phyloP scores from a whole-genome alignment of 2,329 filamentous ascomycete species.

The Fusarium ambrosium region DNA sequence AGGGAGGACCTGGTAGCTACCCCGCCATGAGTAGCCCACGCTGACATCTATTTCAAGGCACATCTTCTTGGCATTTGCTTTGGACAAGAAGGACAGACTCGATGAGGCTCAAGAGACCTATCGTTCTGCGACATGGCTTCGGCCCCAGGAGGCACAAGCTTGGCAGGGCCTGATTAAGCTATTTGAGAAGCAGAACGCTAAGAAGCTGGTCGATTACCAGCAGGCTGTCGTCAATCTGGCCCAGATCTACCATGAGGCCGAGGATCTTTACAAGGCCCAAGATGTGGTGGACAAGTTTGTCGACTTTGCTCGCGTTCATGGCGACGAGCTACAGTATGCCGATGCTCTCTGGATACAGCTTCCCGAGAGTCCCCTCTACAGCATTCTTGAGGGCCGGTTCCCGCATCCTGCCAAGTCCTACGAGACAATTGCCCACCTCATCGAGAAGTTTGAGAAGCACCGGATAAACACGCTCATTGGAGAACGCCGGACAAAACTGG shows the following conservation, averaged over 20 bases:
- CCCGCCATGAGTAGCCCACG: constrained; percentile 19
- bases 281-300: constrained; percentile 84
- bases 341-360: constrained; percentile 82
- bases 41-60: constrained; percentile 62
- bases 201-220: constrained; percentile 81
- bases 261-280: constrained; percentile 74
- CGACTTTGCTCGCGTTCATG: constrained; percentile 78
- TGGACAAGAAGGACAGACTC: constrained; percentile 79
- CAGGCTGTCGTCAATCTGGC: constrained; percentile 80
- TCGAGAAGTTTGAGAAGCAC: constrained; percentile 88
- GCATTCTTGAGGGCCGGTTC: constrained; percentile 85
- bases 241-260: constrained; percentile 77
- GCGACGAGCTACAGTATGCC: constrained; percentile 80
- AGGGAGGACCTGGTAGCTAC: constrained; percentile 45
- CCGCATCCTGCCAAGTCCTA: constrained; percentile 86
- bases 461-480: constrained; percentile 91
- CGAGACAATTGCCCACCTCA: constrained; percentile 83
- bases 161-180: constrained; percentile 92
- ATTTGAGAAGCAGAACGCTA: constrained; percentile 81
- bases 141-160: constrained; percentile 82
- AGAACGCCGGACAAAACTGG: constrained; percentile 87
- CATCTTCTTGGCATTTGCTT: constrained; percentile 88
- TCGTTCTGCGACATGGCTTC: constrained; percentile 76
- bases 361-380: constrained; percentile 84
- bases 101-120: constrained; percentile 85